Evolutionary conservation across 1,284 basidiomycete genomes (phyloP).

Genomic region (Anthracocystis setariae): DNA sequence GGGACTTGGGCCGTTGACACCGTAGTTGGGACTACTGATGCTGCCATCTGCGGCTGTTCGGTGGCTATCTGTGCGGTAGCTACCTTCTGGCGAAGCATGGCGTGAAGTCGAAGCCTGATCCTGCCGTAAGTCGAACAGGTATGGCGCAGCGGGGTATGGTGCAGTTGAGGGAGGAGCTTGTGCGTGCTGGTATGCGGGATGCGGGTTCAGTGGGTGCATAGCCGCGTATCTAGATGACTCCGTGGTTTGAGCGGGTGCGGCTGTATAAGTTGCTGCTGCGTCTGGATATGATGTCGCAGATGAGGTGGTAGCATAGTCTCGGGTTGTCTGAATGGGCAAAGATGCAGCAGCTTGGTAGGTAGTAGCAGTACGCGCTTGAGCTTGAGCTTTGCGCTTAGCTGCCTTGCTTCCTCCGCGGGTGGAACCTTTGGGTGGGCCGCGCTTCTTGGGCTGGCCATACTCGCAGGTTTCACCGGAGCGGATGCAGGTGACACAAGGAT

Average conservation of each 20-base stretch:
- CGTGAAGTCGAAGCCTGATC: constrained; percentile 12
- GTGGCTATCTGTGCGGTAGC: constrained; percentile 25
- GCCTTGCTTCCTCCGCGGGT: constrained; percentile 49
- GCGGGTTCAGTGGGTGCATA: constrained; percentile 3
- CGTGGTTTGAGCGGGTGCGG: not conserved
- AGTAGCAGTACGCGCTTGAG: constrained; percentile 11
- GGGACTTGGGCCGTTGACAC: constrained; percentile 12
- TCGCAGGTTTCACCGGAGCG: constrained; percentile 52
- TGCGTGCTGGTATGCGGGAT: constrained; percentile 2
- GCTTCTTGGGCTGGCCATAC: constrained; percentile 56
- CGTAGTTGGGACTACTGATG: constrained; percentile 29
- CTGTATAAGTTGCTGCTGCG: constrained; percentile 11
- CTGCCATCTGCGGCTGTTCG: constrained; percentile 28
- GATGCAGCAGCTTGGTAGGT: constrained; percentile 18
- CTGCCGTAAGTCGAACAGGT: constrained; percentile 1
- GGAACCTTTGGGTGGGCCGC: constrained; percentile 58
- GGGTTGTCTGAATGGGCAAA: constrained; percentile 23
- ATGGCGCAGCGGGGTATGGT: not conserved
- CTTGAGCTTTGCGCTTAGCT: constrained; percentile 23
- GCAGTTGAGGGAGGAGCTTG: constrained; percentile 3
- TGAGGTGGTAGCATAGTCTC: constrained; percentile 13
- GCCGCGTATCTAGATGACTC: constrained; percentile 12
- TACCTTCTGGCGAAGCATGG: constrained; percentile 22
- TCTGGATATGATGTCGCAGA: constrained; percentile 11
- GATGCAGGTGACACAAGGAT: constrained; percentile 53